Evolutionary conservation across 2,329 filamentous ascomycete genomes (phyloP).

Genomic region (Chrysosporium keratinophilum): DNA sequence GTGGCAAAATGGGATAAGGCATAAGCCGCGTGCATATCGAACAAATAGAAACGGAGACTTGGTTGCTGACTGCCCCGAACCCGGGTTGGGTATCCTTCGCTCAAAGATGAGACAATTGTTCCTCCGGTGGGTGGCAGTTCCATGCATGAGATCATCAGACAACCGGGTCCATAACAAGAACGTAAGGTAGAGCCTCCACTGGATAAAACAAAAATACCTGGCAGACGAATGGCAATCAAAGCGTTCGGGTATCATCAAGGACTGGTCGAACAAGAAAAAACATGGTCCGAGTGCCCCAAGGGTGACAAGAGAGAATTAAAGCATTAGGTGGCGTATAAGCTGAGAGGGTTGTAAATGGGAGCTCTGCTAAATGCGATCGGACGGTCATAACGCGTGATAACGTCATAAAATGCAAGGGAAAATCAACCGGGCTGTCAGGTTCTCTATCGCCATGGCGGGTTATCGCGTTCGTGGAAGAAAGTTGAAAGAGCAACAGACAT

Average conservation of each 20-base stretch:
- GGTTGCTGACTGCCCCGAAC: slow-evolving; percentile 1
- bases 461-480: neutral
- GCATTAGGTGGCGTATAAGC: slow-evolving; percentile 14
- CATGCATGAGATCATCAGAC: slow-evolving; percentile 3
- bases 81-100: slow-evolving; percentile 9
- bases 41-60: slow-evolving; percentile 5
- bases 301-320: slow-evolving; percentile 8
- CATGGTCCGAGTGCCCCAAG: neutral
- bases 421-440: neutral
- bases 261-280: slow-evolving; percentile 6
- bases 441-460: neutral
- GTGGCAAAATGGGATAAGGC: neutral
- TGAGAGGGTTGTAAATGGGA: slow-evolving; percentile 7
- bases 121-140: neutral
- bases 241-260: slow-evolving; percentile 9
- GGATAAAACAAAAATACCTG: neutral
- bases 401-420: slow-evolving; percentile 7
- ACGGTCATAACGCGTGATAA: slow-evolving; percentile 14
- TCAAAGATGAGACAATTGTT: neutral
- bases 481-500: neutral
- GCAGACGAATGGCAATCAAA: neutral
- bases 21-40: neutral
- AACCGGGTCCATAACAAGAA: neutral
- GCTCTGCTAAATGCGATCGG: slow-evolving; percentile 13
- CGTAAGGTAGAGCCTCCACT: neutral